Evolutionary conservation across 768 basidiomycete species (phyloP).

Genomic region (Fomitopsis pulvina): DNA sequence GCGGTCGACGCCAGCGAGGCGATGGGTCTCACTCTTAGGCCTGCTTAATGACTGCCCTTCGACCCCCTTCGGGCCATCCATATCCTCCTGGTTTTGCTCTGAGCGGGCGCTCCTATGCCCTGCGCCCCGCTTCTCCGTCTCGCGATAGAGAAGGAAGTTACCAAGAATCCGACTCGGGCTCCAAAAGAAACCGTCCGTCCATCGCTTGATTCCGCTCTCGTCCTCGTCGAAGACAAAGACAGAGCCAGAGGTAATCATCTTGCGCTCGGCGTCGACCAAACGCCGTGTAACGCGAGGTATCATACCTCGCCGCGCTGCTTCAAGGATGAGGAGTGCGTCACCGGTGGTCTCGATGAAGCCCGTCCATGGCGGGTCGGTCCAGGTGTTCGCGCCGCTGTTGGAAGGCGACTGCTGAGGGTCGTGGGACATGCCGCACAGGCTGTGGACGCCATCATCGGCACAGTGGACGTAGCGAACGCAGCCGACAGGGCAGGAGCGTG

Average conservation of each 20-base stretch:
- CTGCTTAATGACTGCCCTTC: constrained; percentile 49
- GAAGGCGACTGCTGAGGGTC: constrained; percentile 25
- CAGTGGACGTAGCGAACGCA: constrained; percentile 9
- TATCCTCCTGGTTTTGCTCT: constrained; percentile 19
- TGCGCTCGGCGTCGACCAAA: constrained; percentile 86
- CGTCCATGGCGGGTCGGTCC: constrained; percentile 87
- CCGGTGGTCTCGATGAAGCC: constrained; percentile 95
- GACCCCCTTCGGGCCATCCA: constrained; percentile 16
- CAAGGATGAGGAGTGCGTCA: constrained; percentile 94
- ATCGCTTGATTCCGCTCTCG: constrained; percentile 94
- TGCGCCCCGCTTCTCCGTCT: constrained; percentile 79
- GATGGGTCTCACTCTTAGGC: constrained; percentile 47
- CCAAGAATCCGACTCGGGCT: constrained; percentile 88
- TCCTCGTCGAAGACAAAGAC: constrained; percentile 98
- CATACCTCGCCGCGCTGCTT: constrained; percentile 84
- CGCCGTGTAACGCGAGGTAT: constrained; percentile 90
- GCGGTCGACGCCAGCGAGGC: constrained; percentile 48
- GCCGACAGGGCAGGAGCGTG: neutral
- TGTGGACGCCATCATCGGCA: constrained; percentile 18
- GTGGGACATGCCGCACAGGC: constrained; percentile 17
- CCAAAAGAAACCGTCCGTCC: constrained; percentile 98
- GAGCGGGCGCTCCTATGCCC: constrained; percentile 50
- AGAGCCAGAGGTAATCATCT: constrained; percentile 88
- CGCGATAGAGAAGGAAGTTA: constrained; percentile 93
- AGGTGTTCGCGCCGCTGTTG: constrained; percentile 35